phyloP scores from a whole-genome alignment of 1,139 yeast species.

The Spathaspora sp. region DNA sequence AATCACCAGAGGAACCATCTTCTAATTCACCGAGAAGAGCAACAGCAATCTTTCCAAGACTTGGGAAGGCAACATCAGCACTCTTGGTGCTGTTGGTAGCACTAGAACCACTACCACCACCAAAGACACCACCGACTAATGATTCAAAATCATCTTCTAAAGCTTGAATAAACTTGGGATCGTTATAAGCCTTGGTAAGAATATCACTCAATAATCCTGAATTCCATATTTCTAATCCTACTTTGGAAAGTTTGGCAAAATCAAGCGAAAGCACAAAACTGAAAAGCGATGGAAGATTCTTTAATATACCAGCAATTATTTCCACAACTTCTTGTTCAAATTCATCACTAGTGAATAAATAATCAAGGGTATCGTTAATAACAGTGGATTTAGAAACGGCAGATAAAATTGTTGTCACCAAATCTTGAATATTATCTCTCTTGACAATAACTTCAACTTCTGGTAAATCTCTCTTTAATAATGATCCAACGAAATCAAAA shows the following conservation, averaged over 20 bases:
- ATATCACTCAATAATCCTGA: conserved; percentile 30
- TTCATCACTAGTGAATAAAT: conserved; percentile 26
- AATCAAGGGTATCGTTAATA: conserved; percentile 25
- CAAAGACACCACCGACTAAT: background rate
- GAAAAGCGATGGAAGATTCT: conserved; percentile 17
- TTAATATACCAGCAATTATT: conserved; percentile 26
- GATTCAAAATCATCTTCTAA: background rate
- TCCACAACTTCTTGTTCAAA: conserved; percentile 30
- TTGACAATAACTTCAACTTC: conserved; percentile 16
- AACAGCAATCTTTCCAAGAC: background rate
- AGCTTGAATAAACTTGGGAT: conserved; percentile 25
- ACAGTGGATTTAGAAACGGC: conserved; percentile 32
- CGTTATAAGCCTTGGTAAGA: conserved; percentile 25
- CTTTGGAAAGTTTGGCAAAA: conserved; percentile 23
- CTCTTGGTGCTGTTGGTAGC: background rate
- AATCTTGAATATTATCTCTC: conserved; percentile 36
- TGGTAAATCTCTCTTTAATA: conserved; percentile 10
- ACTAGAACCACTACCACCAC: too few relatives aligned
- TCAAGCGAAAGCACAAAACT: conserved; percentile 17
- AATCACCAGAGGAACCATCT: background rate
- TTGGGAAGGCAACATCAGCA: background rate
- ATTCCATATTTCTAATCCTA: conserved; percentile 21
- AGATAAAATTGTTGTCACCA: conserved; percentile 30
- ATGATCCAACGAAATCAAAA: background rate
- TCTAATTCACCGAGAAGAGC: background rate